Percentiles rank a stretch among this genome's conserved stretches.
phyloP scores from a whole-genome alignment of 768 basidiomycete species.

The Astraeus odoratus region DNA sequence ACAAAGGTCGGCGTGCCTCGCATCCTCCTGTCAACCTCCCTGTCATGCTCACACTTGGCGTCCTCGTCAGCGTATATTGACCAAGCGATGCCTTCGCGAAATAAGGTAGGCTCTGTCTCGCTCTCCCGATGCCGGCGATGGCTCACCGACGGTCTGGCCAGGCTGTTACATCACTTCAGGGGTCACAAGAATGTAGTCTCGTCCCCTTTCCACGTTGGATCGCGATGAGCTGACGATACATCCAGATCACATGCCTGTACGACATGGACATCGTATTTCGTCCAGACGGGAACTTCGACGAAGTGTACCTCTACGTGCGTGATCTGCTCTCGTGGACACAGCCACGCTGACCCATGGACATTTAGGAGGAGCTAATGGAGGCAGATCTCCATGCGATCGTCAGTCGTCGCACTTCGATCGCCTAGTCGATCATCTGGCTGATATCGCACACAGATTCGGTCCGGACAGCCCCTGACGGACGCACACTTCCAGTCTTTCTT shows the following conservation, averaged over 20 bases:
- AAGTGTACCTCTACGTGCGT: slow-evolving; percentile 88
- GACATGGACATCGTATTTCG: slow-evolving; percentile 98
- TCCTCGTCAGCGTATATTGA: slow-evolving; percentile 71
- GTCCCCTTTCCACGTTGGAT: background rate
- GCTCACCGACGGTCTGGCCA: slow-evolving; percentile 25
- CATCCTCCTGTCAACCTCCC: slow-evolving; percentile 7
- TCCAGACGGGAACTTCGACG: slow-evolving; percentile 86
- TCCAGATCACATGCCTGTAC: slow-evolving; percentile 90
- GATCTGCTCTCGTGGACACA: background rate
- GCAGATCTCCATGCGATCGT: slow-evolving; percentile 99
- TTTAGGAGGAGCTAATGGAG: slow-evolving; percentile 97
- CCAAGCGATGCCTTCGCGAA: slow-evolving; percentile 93
- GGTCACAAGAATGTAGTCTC: slow-evolving; percentile 90
- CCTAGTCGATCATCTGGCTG: background rate
- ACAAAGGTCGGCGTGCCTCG: slow-evolving; percentile 54
- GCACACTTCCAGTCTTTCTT: slow-evolving; percentile 95
- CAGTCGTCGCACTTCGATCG: slow-evolving; percentile 18
- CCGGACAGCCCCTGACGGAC: slow-evolving; percentile 82
- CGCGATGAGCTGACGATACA: slow-evolving; percentile 4
- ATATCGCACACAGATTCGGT: slow-evolving; percentile 53
- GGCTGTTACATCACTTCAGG: slow-evolving; percentile 93
- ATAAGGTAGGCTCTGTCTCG: slow-evolving; percentile 55
- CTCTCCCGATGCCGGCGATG: background rate
- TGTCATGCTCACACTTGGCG: slow-evolving; percentile 1
- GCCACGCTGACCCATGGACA: background rate